These are phyloP conservation scores for Neurospora sp. DNA, from an alignment of 495 filamentous ascomycete species.

Conservation along the genomic window DNA sequence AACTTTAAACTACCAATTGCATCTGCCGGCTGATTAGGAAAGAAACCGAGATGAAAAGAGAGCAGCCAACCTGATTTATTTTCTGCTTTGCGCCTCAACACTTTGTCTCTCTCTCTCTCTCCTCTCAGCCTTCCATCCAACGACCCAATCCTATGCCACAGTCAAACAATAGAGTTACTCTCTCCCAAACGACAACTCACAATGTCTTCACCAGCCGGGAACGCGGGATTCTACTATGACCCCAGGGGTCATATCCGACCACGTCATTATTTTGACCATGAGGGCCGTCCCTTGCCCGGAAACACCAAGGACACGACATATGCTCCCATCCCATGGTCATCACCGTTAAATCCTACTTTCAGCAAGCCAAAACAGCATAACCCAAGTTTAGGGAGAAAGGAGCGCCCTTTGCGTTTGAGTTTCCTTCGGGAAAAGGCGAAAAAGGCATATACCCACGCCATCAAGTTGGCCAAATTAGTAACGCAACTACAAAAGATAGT, in stretches of 20 bases:
- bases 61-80: not conserved
- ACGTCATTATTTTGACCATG: not conserved
- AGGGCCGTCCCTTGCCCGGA: not conserved
- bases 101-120: not conserved
- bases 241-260: not conserved
- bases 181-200: not conserved
- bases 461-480: not conserved
- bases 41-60: fast-evolving
- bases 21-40: not conserved
- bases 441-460: not conserved
- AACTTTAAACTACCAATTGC: not conserved
- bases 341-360: not conserved
- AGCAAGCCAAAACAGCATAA: not conserved
- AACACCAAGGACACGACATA: not conserved
- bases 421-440: not conserved
- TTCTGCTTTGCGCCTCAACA: not conserved
- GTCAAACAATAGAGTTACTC: not conserved
- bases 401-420: not conserved
- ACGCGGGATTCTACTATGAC: not conserved
- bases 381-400: not conserved
- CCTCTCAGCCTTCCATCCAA: not conserved
- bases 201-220: not conserved
- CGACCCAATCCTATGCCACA: not conserved
- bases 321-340: not conserved
- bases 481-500: not conserved